A percentile compares a stretch with the other conserved stretches of the same genome.
Conservation (phyloP, 2,329 filamentous ascomycete genomes). For the Phialocephala sp. region DNA sequence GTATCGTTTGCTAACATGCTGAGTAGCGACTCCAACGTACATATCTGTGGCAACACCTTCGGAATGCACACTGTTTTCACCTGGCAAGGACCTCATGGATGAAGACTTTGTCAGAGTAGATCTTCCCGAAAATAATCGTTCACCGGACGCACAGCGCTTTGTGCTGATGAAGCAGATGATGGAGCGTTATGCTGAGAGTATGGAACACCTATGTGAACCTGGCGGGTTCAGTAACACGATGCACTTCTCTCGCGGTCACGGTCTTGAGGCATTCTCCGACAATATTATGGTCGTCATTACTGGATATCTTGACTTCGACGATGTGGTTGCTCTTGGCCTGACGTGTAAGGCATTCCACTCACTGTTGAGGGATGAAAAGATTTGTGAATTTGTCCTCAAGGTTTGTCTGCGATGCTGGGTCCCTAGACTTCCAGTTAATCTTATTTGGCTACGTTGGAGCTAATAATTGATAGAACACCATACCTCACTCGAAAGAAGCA, state of each 20-base stretch:
- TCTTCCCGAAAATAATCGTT: neutral
- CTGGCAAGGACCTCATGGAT: neutral
- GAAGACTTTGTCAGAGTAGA: neutral
- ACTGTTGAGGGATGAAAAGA: neutral
- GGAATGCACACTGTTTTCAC: neutral
- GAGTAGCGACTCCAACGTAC: neutral
- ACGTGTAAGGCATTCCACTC: neutral
- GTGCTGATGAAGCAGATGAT: neutral
- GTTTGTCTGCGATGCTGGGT: neutral
- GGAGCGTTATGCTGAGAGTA: neutral
- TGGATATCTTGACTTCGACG: neutral
- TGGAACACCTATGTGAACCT: neutral
- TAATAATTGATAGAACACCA: neutral
- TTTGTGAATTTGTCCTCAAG: neutral
- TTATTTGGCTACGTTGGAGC: neutral
- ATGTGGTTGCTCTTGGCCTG: neutral
- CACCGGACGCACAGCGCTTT: neutral
- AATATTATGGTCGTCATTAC: neutral
- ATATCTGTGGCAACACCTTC: neutral
- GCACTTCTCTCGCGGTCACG: too few species aligned
- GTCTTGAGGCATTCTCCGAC: neutral
- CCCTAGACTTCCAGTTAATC: neutral
- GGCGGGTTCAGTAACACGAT: too few species aligned
- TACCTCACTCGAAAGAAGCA: neutral
- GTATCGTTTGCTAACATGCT: neutral